phyloP scores from a whole-genome alignment of 805 yeast genomes.

The Schwanniomyces yamadae region DNA sequence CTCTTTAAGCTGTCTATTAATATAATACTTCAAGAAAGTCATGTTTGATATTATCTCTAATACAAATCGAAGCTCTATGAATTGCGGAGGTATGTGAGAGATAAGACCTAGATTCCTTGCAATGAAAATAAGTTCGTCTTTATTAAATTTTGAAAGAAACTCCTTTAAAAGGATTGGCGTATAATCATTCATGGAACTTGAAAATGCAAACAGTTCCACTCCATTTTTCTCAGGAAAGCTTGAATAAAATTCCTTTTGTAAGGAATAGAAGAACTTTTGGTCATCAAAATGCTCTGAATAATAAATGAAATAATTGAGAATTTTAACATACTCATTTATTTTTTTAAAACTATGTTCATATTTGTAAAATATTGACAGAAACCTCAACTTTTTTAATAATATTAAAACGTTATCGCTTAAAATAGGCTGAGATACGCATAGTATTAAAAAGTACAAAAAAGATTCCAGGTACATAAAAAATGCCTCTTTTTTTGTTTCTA shows the following conservation, averaged over 20 bases:
- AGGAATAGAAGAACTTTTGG: constrained; percentile 2
- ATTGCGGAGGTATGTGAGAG: constrained; percentile 1
- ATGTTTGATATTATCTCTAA: constrained; percentile 1
- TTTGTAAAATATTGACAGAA: constrained; percentile 2
- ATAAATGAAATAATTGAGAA: constrained; percentile 22
- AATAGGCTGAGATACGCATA: constrained; percentile 3
- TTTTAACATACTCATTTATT: constrained; percentile 3
- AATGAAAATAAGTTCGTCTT: constrained; percentile 4
- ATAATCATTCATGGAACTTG: constrained; percentile 10
- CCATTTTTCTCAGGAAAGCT: neutral
- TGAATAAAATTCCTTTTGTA: constrained; percentile 8
- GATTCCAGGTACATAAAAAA: constrained; percentile 8
- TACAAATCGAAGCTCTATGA: neutral
- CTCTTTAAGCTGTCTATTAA: neutral
- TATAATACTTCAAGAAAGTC: neutral
- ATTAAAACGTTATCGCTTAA: constrained; percentile 5
- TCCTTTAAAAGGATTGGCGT: constrained; percentile 4
- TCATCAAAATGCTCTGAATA: constrained; percentile 28
- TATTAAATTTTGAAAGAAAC: constrained; percentile 4
- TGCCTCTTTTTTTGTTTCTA: neutral
- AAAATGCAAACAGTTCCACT: constrained; percentile 6
- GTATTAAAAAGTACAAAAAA: constrained; percentile 4
- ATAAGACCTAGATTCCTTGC: neutral
- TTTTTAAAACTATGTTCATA: neutral
- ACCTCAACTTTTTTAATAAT: constrained; percentile 4